Evolutionary conservation across 306 rosid genomes (phyloP).

Genomic region (Calophaca sinica): DNA sequence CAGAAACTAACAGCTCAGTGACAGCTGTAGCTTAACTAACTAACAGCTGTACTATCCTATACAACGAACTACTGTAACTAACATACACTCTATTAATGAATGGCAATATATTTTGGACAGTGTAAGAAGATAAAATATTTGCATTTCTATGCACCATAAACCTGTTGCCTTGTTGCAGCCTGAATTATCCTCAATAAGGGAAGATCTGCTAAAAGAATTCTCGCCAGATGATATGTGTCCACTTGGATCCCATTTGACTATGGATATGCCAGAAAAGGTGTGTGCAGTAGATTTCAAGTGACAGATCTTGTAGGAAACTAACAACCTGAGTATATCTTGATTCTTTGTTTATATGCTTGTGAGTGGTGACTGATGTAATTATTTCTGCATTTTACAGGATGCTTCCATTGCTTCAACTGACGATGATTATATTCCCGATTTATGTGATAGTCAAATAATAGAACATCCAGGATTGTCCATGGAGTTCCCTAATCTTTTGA

Average conservation of each 20-base stretch:
- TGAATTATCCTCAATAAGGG: slow-evolving; percentile 63
- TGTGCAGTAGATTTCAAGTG: slow-evolving; percentile 48
- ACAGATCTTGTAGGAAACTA: slow-evolving; percentile 41
- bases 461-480: slow-evolving; percentile 49
- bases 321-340: slow-evolving; percentile 11
- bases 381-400: slow-evolving; percentile 53
- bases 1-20: too few relatives aligned
- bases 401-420: slow-evolving; percentile 57
- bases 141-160: slow-evolving; percentile 22
- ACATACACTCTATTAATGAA: too few relatives aligned
- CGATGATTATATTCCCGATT: slow-evolving; percentile 60
- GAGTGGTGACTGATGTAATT: slow-evolving; percentile 39
- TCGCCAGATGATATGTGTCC: slow-evolving; percentile 68
- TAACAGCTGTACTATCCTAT: too few relatives aligned
- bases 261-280: slow-evolving; percentile 51
- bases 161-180: slow-evolving; percentile 56
- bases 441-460: slow-evolving; percentile 60
- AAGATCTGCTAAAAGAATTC: slow-evolving; percentile 68
- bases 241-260: slow-evolving; percentile 61
- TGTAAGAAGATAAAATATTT: neutral
- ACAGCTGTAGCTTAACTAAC: too few relatives aligned
- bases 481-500: slow-evolving; percentile 61
- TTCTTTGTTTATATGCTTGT: neutral
- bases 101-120: neutral
- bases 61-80: too few relatives aligned